Conservation (phyloP, 2,329 filamentous ascomycete genomes). For the Fulvia fulva region DNA sequence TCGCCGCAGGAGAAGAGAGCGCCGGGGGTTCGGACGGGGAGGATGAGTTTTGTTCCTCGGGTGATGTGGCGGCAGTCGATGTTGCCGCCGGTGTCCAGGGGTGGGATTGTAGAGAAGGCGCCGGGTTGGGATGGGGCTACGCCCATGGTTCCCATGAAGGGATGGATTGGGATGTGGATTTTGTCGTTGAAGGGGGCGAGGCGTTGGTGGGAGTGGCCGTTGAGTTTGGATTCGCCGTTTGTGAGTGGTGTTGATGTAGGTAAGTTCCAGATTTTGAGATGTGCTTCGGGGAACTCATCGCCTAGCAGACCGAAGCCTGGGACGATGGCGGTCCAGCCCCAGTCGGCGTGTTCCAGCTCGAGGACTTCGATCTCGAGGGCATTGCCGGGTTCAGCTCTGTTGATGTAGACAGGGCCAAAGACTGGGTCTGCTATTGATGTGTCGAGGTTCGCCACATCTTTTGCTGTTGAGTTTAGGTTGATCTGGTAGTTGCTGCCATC, state of each 20-base stretch:
- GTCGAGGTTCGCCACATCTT: constrained; percentile 12
- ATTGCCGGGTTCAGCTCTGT: constrained; percentile 20
- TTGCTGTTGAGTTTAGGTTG: constrained; percentile 14
- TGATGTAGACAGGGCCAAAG: constrained; percentile 19
- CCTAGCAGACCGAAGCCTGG: constrained; percentile 18
- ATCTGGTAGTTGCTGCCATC: constrained; percentile 20
- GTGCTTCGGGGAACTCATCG: constrained; percentile 17
- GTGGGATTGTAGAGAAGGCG: constrained; percentile 16
- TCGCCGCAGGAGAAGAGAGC: constrained; percentile 22
- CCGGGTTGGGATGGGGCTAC: constrained; percentile 15
- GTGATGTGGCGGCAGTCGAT: constrained; percentile 23
- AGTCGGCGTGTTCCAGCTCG: constrained; percentile 15
- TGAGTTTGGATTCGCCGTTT: background rate
- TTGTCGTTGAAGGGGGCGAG: constrained; percentile 12
- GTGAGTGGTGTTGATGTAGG: background rate
- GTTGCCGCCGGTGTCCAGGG: constrained; percentile 19
- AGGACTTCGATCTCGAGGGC: constrained; percentile 20
- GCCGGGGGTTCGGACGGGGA: constrained; percentile 13
- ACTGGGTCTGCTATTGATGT: constrained; percentile 18
- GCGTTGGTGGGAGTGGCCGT: background rate
- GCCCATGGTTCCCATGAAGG: constrained; percentile 23
- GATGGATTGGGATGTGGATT: constrained; percentile 14
- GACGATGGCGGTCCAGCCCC: constrained; percentile 21
- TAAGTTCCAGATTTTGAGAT: constrained; percentile 18
- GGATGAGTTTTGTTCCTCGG: constrained; percentile 13